These are phyloP conservation scores for Linum usitatissimum DNA, from an alignment of 345 rosid genomes.

Conservation along the genomic window DNA sequence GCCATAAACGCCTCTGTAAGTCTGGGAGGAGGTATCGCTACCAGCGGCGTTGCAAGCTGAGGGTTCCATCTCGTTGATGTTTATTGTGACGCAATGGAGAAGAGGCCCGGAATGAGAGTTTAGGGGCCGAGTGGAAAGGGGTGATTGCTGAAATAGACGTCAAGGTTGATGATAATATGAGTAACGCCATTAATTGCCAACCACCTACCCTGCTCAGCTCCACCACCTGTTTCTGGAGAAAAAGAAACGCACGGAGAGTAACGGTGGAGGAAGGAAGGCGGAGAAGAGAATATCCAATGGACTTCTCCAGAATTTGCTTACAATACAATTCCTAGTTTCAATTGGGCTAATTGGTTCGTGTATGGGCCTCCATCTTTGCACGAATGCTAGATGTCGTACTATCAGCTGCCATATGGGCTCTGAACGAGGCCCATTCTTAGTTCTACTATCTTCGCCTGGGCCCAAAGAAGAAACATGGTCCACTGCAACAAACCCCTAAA, in stretches of 20 bases:
- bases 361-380: not conserved
- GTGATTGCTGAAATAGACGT: not conserved
- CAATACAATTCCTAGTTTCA: not conserved
- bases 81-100: not conserved
- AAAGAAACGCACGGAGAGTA: not conserved
- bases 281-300: not conserved
- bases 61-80: not conserved
- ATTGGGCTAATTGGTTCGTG: not conserved
- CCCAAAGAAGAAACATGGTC: no score
- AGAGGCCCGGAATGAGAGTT: not conserved
- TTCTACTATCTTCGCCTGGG: no score
- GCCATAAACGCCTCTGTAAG: conserved; percentile 68
- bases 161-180: conserved; percentile 25
- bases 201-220: not conserved
- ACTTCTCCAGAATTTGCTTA: no score
- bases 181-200: conserved; percentile 28
- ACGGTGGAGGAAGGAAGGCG: not conserved
- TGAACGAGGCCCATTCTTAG: no score
- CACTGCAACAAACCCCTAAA: no score
- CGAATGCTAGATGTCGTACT: no score
- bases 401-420: no score
- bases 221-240: not conserved
- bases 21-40: conserved; percentile 45
- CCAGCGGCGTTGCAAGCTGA: conserved; percentile 30
- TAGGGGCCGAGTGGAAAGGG: conserved; percentile 8